Conservation (phyloP, 768 basidiomycete genomes). For the Mycena latifolia region DNA sequence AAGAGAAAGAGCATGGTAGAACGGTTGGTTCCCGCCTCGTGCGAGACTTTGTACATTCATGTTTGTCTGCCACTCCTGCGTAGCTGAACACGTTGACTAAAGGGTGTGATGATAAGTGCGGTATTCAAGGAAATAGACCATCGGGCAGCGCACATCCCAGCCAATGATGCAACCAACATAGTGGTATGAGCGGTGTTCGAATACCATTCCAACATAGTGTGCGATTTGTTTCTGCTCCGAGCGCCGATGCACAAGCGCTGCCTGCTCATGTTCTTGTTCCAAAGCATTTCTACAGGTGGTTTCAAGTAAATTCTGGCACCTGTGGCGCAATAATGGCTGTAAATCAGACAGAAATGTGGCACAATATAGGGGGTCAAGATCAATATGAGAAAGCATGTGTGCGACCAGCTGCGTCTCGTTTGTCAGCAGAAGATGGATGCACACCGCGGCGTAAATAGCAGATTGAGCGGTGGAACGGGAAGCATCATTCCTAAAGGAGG, state of each 20-base stretch:
- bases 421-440: slow-evolving; percentile 52
- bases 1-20: slow-evolving; percentile 51
- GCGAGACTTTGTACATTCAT: slow-evolving; percentile 51
- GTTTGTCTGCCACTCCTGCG: slow-evolving; percentile 48
- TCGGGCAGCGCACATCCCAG: slow-evolving; percentile 58
- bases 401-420: slow-evolving; percentile 46
- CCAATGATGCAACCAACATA: slow-evolving; percentile 60
- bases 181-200: slow-evolving; percentile 52
- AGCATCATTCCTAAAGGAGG: slow-evolving; percentile 40
- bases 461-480: slow-evolving; percentile 40
- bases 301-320: slow-evolving; percentile 43
- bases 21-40: slow-evolving; percentile 54
- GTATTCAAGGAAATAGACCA: neutral
- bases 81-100: slow-evolving; percentile 34
- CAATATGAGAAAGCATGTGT: slow-evolving; percentile 47
- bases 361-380: slow-evolving; percentile 56
- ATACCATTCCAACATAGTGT: slow-evolving; percentile 65
- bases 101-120: slow-evolving; percentile 5
- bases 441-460: slow-evolving; percentile 49
- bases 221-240: slow-evolving; percentile 40
- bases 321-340: slow-evolving; percentile 45
- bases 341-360: slow-evolving; percentile 54
- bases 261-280: slow-evolving; percentile 45
- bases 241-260: slow-evolving; percentile 41
- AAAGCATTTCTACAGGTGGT: slow-evolving; percentile 45